Base-by-base conservation (phyloP, 352 stramenopile species). In the Phytophthora pseudosyringae region DNA sequence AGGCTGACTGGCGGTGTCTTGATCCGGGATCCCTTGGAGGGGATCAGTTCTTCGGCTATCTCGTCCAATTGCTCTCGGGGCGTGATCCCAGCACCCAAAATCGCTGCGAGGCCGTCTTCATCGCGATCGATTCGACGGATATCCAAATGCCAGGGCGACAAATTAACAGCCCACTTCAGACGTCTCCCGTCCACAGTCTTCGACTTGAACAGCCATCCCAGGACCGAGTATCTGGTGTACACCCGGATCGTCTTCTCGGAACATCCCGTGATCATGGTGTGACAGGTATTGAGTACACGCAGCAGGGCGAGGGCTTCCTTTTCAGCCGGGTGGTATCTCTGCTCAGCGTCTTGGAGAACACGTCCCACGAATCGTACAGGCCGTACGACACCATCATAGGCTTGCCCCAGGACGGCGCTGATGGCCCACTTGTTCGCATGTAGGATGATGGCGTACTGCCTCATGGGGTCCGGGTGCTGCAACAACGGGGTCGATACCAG, bases 341-440 rank as follows among this genome's bases (percentile, higher is more conserved):
- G 16, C 31, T 60, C 40, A 0, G 53, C 39, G 16, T 60, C 53
- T 12, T 59, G 52, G 29, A 59, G 39, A 3, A 50, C 16, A 40
- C 59, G 28, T 8, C 44, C n/a, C 28, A 59, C 62, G 25, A 74
- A 78, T 4, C 64, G 55, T 3, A 75, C 58, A 1, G 70, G 59
- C 11, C 49, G 44, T 1, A 79, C 3, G 10, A 60, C 15, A 1
- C 62, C 62, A 21, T 75, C 71, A 25, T 79, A 58, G 29, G 67
- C 62, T 40, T 79, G 71, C 18, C 45, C 58, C 16, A 78, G 38
- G 8, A 72, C 61, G 4, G 71, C 65, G 39, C 61, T 66, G 15
- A 73, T 58, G 0, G 58, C 71, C 71, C 66, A 75, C 8, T 38
- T 39, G 38, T 64, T 72, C 0, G 65, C 5, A 59, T 21, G 21